Base-by-base conservation (phyloP, 805 yeast species). In the Yamadazyma olivae region DNA sequence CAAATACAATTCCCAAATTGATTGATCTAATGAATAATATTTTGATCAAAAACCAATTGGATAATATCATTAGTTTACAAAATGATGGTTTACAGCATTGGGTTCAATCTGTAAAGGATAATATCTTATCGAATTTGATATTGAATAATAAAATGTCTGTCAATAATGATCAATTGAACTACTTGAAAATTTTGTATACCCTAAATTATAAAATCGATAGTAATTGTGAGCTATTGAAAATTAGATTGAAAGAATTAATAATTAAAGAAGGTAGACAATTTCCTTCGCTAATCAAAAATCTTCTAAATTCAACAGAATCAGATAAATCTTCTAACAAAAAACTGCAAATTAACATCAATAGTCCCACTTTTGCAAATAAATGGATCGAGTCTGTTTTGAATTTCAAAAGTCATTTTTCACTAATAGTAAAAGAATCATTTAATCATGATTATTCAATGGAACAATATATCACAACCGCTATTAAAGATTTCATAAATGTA, bases 371-470 rank as follows among this genome's bases (percentile, higher is more conserved):
- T 46, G 93, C 95, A 0, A 67, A 76, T 3, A 66, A 68, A 35
- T 89, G 95, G 91, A 72, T 85, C 7, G 75, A 75, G 29, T 65
- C 72, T 19, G 69, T 85, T 3, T 53, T 85, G 8, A 56, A 53
- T 8, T 60, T 77, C 39, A 80, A 75, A 45, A 62, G 60, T 4
- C 76, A 75, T 39, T 77, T 76, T 47, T 74, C 71, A 24, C 20
- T 30, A 3, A 63, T 89, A 2, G 56, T 78, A 19, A 58, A 63
- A 17, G 53, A 56, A 5, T 64, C 83, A 2, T 78, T 81, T 45
- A 62, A 61, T 3, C 67, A 61, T 30, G 77, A 83, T 47, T 56
- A 62, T 2, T 59, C 65, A 1, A 44, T 83, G 23, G 74, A 71
- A 34, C 77, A 74, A 42, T 66, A 79, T 3, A 66, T 83, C 5